Evolutionary conservation across 1,284 basidiomycete genomes (phyloP).

Genomic region (Irpex lacteus): DNA sequence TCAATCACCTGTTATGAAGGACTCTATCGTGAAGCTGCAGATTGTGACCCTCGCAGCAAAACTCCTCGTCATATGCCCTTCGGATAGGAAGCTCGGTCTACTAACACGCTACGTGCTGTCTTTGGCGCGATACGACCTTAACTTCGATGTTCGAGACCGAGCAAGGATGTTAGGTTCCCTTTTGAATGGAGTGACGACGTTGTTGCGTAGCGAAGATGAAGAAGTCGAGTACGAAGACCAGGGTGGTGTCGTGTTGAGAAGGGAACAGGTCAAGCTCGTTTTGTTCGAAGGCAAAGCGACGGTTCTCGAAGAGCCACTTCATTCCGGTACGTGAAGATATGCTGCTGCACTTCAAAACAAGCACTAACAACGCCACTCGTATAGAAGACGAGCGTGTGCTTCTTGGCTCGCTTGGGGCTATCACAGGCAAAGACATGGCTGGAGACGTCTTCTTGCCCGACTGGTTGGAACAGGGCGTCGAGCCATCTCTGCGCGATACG

Average conservation of each 20-base stretch:
- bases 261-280: constrained; percentile 79
- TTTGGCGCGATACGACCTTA: constrained; percentile 83
- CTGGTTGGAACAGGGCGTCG: constrained; percentile 37
- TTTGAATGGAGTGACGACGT: constrained; percentile 51
- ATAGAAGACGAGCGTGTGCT: constrained; percentile 41
- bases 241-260: constrained; percentile 73
- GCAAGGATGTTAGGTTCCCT: constrained; percentile 78
- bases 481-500: constrained; percentile 39
- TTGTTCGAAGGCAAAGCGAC: constrained; percentile 72
- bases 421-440: constrained; percentile 50
- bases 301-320: constrained; percentile 33
- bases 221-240: constrained; percentile 43
- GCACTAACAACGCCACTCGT: background rate
- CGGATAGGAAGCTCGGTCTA: constrained; percentile 45
- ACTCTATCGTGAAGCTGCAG: constrained; percentile 73
- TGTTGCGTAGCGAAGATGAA: constrained; percentile 29
- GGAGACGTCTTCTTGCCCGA: constrained; percentile 34
- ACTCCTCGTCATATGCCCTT: constrained; percentile 68
- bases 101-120: constrained; percentile 74
- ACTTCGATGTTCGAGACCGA: constrained; percentile 88
- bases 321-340: background rate
- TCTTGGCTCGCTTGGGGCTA: constrained; percentile 55
- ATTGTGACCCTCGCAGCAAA: constrained; percentile 82
- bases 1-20: constrained; percentile 35
- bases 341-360: background rate